Evolutionary conservation across 495 filamentous ascomycete genomes (phyloP), one percentile per base, ranked within the genome.

Genomic region (Tuber aestivum): DNA sequence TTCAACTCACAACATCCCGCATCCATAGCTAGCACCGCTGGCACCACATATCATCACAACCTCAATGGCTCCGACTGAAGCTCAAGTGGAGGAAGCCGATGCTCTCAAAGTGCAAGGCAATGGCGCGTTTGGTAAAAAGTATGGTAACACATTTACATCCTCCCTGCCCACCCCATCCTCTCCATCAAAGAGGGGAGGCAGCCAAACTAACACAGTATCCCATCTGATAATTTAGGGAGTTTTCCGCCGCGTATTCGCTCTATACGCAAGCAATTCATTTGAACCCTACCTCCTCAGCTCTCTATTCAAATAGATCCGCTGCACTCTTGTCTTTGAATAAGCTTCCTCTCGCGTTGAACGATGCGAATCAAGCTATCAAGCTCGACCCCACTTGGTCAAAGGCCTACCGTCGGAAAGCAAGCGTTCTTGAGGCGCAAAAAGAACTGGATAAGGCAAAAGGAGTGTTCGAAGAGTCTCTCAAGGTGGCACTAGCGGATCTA

Each of bases 291-390:
- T 77, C 80, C 2, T 74, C 77, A 9, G 71, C 77, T 16, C 80
- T 82, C 48, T 82, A 82, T 65, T 82, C 81, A 1, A 82, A 82
- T 50, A 77, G 81, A 40, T 75, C 77, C 12, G 81, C 80, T 12
- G 69, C 80, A 14, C 65, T 82, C 12, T 48, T 82, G 69, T 77
- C 80, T 4, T 76, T 82, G 72, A 79, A 82, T 16, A 82, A 81
- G 44, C 72, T 79, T 20, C 44, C 44, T 1, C 75, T 77, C 3
- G 81, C 81, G 2, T 38, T 82, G 12, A 77, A 82, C 61, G 81
- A 82, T 74, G 81, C 81, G 48, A 82, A 79, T 23, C 72, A 44
- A 68, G 74, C 77, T 21, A 76, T 80, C 27, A 72, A 82, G 77
- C 72, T 82, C 18, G 75, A 82, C 37, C 80, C 80, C 0, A 81